These are phyloP conservation scores for Starmerella etchellsii DNA, from an alignment of 805 yeast species.

Conservation along the genomic window DNA sequence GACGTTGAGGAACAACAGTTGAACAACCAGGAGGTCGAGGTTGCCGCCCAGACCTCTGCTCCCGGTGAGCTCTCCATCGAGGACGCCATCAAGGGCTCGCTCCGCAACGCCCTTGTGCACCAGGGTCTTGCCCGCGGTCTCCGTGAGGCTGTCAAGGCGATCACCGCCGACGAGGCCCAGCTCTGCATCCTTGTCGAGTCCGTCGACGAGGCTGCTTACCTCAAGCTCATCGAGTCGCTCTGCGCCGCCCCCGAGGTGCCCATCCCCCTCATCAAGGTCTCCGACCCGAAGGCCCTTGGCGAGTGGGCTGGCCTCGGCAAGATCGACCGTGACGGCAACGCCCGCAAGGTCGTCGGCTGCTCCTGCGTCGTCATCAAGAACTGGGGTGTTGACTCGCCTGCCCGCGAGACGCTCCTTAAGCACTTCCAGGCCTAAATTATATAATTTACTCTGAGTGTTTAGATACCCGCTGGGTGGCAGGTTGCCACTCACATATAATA, in stretches of 20 bases:
- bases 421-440: constrained; percentile 68
- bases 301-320: constrained; percentile 99
- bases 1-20: constrained; percentile 73
- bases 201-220: constrained; percentile 93
- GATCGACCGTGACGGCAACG: constrained; percentile 99
- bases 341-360: constrained; percentile 99
- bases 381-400: constrained; percentile 99
- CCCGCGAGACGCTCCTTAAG: constrained; percentile 90
- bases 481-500: no score
- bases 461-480: neutral
- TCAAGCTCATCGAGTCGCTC: constrained; percentile 96
- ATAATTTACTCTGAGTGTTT: neutral
- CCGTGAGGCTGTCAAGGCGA: constrained; percentile 99
- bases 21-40: constrained; percentile 46
- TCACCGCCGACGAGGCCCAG: constrained; percentile 94
- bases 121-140: constrained; percentile 99
- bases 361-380: constrained; percentile 98
- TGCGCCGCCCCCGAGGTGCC: constrained; percentile 95
- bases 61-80: constrained; percentile 87
- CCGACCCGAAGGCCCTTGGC: constrained; percentile 99
- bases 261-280: constrained; percentile 97
- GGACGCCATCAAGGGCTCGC: constrained; percentile 96
- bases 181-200: constrained; percentile 95
- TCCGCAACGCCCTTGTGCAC: constrained; percentile 94
- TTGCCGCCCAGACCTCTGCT: constrained; percentile 65